Evolutionary conservation across 768 basidiomycete genomes (phyloP).

Genomic region (Mycena metata): DNA sequence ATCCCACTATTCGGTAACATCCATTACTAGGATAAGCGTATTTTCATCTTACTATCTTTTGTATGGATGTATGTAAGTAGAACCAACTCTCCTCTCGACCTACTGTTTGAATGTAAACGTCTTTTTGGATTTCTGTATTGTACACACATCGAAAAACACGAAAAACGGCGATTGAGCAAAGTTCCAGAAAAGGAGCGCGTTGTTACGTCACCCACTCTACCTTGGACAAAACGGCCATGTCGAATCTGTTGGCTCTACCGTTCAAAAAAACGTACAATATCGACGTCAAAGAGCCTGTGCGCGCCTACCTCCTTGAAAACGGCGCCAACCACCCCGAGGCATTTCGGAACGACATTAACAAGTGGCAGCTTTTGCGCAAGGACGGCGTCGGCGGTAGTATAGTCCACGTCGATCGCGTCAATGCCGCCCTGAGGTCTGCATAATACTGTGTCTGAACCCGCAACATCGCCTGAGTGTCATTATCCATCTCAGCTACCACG

Average conservation of each 20-base stretch:
- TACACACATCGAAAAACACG: too few relatives aligned
- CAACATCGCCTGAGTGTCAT: slow-evolving; percentile 22
- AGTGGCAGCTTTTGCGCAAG: slow-evolving; percentile 77
- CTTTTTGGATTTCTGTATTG: slow-evolving; percentile 25
- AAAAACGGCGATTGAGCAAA: too few relatives aligned
- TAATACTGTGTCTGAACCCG: slow-evolving; percentile 1
- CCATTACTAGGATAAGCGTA: slow-evolving; percentile 27
- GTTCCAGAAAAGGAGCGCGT: too few relatives aligned
- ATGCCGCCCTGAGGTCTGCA: slow-evolving; percentile 70
- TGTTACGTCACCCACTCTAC: slow-evolving; percentile 5
- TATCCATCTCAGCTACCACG: slow-evolving; percentile 79
- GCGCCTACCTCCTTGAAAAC: slow-evolving; percentile 77
- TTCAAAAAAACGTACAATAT: slow-evolving; percentile 77
- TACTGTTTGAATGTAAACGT: slow-evolving; percentile 30
- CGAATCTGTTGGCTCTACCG: slow-evolving; percentile 82
- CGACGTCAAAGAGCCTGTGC: slow-evolving; percentile 66
- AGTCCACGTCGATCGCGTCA: slow-evolving; percentile 69
- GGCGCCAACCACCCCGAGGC: slow-evolving; percentile 86
- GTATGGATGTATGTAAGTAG: slow-evolving; percentile 29
- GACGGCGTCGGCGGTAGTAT: slow-evolving; percentile 61
- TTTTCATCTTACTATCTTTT: slow-evolving; percentile 22
- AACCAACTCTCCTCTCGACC: slow-evolving; percentile 19
- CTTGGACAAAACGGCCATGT: slow-evolving; percentile 58
- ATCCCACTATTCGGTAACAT: slow-evolving; percentile 26
- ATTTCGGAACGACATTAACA: slow-evolving; percentile 81